Evolutionary conservation across 2,329 filamentous ascomycete genomes (phyloP).

Genomic region (Aspergillus sergii): DNA sequence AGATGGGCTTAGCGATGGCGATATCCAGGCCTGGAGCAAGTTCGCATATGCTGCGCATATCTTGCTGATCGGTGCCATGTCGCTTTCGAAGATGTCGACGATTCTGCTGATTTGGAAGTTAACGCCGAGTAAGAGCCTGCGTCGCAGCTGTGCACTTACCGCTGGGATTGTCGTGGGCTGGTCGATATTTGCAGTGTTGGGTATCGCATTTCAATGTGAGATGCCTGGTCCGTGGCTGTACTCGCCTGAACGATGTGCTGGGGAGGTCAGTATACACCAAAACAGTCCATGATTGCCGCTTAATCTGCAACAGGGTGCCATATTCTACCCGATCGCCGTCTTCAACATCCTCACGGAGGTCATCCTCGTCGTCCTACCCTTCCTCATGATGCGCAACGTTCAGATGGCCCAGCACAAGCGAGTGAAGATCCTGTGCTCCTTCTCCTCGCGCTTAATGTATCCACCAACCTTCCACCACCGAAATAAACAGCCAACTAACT

Average conservation of each 20-base stretch:
- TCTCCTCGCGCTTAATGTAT: neutral
- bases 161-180: neutral
- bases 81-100: constrained; percentile 10
- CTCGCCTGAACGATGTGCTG: neutral
- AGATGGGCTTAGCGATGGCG: constrained; percentile 1
- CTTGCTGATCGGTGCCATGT: constrained; percentile 15
- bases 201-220: neutral
- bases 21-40: constrained; percentile 9
- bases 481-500: neutral
- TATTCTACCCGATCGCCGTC: neutral
- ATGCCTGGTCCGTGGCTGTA: neutral
- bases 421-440: neutral
- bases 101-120: constrained; percentile 1
- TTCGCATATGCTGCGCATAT: constrained; percentile 17
- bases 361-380: neutral
- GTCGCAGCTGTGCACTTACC: neutral
- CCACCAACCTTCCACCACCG: neutral
- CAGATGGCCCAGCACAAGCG: neutral
- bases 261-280: neutral
- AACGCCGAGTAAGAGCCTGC: neutral
- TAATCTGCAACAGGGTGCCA: neutral
- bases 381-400: neutral
- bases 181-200: neutral
- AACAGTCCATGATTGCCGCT: neutral
- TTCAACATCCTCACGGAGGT: neutral